phyloP scores from a whole-genome alignment of 352 stramenopile species.

The Globisporangium iwayamae region DNA sequence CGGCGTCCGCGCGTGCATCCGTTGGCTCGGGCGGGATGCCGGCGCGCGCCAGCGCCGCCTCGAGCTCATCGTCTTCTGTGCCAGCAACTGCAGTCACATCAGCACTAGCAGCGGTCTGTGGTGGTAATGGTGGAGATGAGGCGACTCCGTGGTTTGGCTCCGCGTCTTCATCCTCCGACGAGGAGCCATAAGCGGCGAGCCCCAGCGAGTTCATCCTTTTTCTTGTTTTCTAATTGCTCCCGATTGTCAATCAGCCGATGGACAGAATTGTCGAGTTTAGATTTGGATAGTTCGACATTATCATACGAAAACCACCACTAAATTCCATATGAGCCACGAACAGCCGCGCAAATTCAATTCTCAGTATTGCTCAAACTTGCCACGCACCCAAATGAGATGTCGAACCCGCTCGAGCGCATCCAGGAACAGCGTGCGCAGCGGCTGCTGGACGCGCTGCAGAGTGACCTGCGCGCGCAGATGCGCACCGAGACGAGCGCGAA shows the following conservation, averaged over 20 bases:
- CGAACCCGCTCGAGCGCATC: slow-evolving; percentile 61
- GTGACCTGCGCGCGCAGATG: slow-evolving; percentile 55
- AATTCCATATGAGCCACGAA: not conserved
- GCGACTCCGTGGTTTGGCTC: not conserved
- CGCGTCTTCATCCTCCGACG: slow-evolving; percentile 30
- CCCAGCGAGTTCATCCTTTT: slow-evolving; percentile 32
- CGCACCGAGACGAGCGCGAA: slow-evolving; percentile 45
- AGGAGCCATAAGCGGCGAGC: slow-evolving; percentile 29
- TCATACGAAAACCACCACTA: not conserved
- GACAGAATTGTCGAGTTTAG: not conserved
- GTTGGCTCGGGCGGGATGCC: slow-evolving; percentile 39
- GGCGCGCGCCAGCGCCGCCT: slow-evolving; percentile 29
- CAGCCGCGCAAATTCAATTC: not conserved
- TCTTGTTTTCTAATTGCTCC: not conserved
- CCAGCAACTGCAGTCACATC: not conserved
- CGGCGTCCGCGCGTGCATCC: slow-evolving; percentile 20
- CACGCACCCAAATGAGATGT: slow-evolving; percentile 2
- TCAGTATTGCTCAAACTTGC: not conserved
- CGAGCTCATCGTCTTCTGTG: slow-evolving; percentile 18
- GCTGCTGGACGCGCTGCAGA: slow-evolving; percentile 54
- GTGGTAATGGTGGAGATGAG: not conserved
- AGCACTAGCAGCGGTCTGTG: not conserved
- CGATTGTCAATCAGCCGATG: not conserved
- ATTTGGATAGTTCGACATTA: not conserved
- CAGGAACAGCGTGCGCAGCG: slow-evolving; percentile 56